Conservation (phyloP, 192 early-diverging fungal genomes). For the Chytriomyces hyalinus region DNA sequence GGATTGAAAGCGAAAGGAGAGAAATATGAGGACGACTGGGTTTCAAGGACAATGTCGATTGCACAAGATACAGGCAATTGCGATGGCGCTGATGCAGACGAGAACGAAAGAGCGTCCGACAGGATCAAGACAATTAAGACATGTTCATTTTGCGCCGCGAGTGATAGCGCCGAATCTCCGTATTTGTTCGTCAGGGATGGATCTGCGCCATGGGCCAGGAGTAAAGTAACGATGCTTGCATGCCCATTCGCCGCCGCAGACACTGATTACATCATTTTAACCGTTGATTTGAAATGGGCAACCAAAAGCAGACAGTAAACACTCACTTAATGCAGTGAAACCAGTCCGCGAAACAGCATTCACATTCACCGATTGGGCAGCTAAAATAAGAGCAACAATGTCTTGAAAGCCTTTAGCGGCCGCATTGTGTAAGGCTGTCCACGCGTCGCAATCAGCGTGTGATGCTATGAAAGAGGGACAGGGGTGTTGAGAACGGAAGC, state of each 20-base stretch:
- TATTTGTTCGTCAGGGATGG: slow-evolving; percentile 68
- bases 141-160: slow-evolving; percentile 70
- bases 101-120: slow-evolving; percentile 47
- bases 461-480: slow-evolving; percentile 32
- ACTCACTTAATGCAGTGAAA: slow-evolving; percentile 64
- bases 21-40: slow-evolving; percentile 64
- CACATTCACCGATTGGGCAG: slow-evolving; percentile 51
- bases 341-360: slow-evolving; percentile 69
- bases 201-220: slow-evolving; percentile 63
- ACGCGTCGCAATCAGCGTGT: slow-evolving; percentile 75
- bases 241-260: slow-evolving; percentile 76
- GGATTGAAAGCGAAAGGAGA: slow-evolving; percentile 35
- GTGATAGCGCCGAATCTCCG: slow-evolving; percentile 78
- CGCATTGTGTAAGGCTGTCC: slow-evolving; percentile 84
- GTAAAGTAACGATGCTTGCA: slow-evolving; percentile 66
- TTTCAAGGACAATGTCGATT: slow-evolving; percentile 67
- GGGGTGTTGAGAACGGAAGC: no score
- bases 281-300: not conserved
- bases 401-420: slow-evolving; percentile 63
- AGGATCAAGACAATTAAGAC: slow-evolving; percentile 71
- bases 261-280: slow-evolving; percentile 47
- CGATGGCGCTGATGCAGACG: not conserved
- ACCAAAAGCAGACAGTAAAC: not conserved
- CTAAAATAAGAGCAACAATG: slow-evolving; percentile 64
- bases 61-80: slow-evolving; percentile 56